Evolutionary conservation across 2,329 filamentous ascomycete genomes (phyloP).

Genomic region (Trichoderma koningii): DNA sequence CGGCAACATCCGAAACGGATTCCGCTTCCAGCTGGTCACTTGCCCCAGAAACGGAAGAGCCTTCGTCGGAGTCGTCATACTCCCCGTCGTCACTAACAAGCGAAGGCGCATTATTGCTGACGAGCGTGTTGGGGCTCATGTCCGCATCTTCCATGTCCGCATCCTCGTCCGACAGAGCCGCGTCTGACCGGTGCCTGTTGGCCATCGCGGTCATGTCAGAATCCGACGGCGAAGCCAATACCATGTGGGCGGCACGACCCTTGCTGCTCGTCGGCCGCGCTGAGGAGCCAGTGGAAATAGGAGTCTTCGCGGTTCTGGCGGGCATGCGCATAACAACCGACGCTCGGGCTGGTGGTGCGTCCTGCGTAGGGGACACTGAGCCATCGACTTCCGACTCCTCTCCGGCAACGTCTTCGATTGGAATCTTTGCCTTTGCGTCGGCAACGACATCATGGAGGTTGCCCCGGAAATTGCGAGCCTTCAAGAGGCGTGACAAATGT

Average conservation of each 20-base stretch:
- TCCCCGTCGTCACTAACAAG: slow-evolving; percentile 80
- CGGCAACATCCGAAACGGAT: slow-evolving; percentile 60
- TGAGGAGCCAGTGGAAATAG: slow-evolving; percentile 48
- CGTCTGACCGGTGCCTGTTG: slow-evolving; percentile 31
- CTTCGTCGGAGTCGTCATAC: slow-evolving; percentile 71
- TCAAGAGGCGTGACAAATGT: slow-evolving; percentile 67
- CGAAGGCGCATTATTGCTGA: slow-evolving; percentile 76
- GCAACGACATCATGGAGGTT: slow-evolving; percentile 61
- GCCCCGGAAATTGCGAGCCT: slow-evolving; percentile 61
- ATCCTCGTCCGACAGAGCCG: slow-evolving; percentile 47
- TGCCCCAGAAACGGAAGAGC: slow-evolving; percentile 60
- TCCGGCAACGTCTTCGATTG: slow-evolving; percentile 54
- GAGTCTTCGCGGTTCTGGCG: slow-evolving; percentile 54
- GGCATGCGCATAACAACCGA: slow-evolving; percentile 60
- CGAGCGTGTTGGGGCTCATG: slow-evolving; percentile 67
- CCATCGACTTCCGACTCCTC: slow-evolving; percentile 54
- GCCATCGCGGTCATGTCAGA: slow-evolving; percentile 30
- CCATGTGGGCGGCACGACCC: slow-evolving; percentile 46
- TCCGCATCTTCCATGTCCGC: slow-evolving; percentile 60
- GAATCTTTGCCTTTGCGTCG: slow-evolving; percentile 59
- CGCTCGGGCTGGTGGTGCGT: slow-evolving; percentile 36
- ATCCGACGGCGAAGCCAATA: slow-evolving; percentile 44
- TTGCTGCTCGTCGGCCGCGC: slow-evolving; percentile 61
- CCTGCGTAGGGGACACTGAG: slow-evolving; percentile 27
- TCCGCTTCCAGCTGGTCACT: slow-evolving; percentile 61